Evolutionary conservation across 2,329 filamentous ascomycete genomes (phyloP).

Genomic region (Kalaharituber pfeilii): DNA sequence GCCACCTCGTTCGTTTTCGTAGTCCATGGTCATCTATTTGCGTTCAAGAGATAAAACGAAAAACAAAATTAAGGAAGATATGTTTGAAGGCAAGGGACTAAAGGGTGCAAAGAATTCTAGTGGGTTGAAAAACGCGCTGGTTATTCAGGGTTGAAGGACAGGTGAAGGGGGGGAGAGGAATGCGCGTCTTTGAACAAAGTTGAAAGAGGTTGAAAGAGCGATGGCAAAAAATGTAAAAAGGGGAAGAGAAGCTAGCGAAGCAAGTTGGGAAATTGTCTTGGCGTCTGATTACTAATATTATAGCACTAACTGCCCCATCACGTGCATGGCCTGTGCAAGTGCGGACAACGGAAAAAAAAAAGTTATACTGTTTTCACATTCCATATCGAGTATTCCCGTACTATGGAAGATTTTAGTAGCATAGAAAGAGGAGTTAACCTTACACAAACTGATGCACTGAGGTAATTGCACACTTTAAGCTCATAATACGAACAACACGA

Average conservation of each 20-base stretch:
- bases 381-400: too few species aligned
- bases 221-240: neutral
- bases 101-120: constrained; percentile 3
- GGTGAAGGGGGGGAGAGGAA: constrained; percentile 6
- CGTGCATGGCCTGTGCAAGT: too few species aligned
- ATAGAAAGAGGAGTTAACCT: too few species aligned
- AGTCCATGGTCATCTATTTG: constrained; percentile 36
- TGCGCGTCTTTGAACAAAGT: constrained; percentile 1
- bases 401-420: too few species aligned
- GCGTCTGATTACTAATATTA: neutral
- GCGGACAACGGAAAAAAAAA: too few species aligned
- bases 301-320: too few species aligned
- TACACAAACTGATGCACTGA: too few species aligned
- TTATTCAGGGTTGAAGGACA: neutral
- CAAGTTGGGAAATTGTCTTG: neutral
- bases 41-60: constrained; percentile 21
- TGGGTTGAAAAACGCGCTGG: neutral
- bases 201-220: constrained; percentile 1
- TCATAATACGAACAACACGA: too few species aligned
- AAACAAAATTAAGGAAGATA: constrained; percentile 10
- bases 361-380: too few species aligned
- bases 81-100: constrained; percentile 7
- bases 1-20: constrained; percentile 44
- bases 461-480: too few species aligned
- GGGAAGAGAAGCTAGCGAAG: neutral